Conservation (phyloP, 176 grass and related monocot genomes). For the Melocanna baccifera region DNA sequence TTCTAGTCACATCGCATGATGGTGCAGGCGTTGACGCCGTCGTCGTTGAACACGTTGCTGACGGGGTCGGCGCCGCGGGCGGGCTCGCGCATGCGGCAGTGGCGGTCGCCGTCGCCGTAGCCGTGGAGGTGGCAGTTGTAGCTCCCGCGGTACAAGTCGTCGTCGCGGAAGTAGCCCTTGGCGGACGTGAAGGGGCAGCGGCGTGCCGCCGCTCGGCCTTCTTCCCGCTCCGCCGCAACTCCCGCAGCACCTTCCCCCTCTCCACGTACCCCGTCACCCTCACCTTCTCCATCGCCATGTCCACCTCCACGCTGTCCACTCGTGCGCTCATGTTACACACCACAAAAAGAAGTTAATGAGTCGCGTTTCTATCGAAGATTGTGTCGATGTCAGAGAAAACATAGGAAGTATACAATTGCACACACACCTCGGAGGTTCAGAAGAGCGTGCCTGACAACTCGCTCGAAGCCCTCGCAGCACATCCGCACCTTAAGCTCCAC, state of each 20-base stretch:
- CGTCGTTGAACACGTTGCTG: constrained; percentile 75
- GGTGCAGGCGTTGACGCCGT: constrained; percentile 60
- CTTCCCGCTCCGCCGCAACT: constrained; percentile 74
- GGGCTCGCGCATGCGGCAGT: constrained; percentile 40
- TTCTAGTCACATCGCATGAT: constrained; percentile 21
- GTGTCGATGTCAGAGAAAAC: too few species aligned
- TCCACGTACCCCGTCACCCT: constrained; percentile 80
- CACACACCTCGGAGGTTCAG: constrained; percentile 57
- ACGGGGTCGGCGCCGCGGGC: constrained; percentile 40
- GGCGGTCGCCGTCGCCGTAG: constrained; percentile 54
- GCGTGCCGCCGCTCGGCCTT: constrained; percentile 53
- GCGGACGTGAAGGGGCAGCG: constrained; percentile 52
- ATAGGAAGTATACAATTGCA: neutral
- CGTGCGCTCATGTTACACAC: constrained; percentile 8
- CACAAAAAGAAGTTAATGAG: too few species aligned
- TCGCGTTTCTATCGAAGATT: too few species aligned
- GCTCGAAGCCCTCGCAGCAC: constrained; percentile 76
- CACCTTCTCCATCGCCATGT: constrained; percentile 70
- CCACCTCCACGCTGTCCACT: constrained; percentile 68
- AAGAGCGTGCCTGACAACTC: constrained; percentile 53
- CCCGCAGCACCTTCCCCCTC: constrained; percentile 50
- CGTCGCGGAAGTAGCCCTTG: constrained; percentile 55
- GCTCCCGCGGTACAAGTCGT: constrained; percentile 47
- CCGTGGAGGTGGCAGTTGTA: constrained; percentile 71
- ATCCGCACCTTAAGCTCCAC: constrained; percentile 83